A percentile compares a stretch with the other conserved stretches of the same genome.
phyloP scores from a whole-genome alignment of 129 eudicot genomes.

The Saposhnikovia divaricata region DNA sequence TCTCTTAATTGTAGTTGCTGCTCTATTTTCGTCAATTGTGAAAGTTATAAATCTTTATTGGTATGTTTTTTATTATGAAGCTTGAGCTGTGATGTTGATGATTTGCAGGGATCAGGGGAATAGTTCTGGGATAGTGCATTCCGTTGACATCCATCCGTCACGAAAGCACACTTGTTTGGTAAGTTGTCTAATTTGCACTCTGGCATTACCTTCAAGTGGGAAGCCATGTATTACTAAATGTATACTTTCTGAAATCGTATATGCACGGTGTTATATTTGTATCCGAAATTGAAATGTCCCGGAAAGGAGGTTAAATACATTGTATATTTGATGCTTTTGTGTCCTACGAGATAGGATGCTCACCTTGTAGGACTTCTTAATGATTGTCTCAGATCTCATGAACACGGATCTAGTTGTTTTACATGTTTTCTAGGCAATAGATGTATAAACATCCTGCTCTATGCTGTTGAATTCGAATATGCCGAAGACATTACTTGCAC shows the following conservation, averaged over 20 bases:
- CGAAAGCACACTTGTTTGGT: conserved; percentile 91
- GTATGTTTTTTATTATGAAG: neutral
- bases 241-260: too few species aligned
- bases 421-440: neutral
- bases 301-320: neutral
- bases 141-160: conserved; percentile 85
- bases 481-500: neutral
- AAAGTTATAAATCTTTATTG: neutral
- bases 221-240: neutral
- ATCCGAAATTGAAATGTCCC: neutral
- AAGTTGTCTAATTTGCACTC: conserved; percentile 20
- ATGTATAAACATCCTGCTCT: neutral
- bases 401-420: neutral
- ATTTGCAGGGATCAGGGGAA: conserved; percentile 52
- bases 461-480: neutral
- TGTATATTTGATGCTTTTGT: neutral
- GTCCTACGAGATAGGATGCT: neutral
- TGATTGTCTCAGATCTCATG: neutral
- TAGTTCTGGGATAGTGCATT: conserved; percentile 72
- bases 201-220: neutral
- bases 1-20: neutral
- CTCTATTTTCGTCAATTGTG: neutral
- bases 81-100: neutral
- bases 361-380: neutral
- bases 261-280: neutral